Evolutionary conservation across 129 eudicot genomes (phyloP), one percentile per base, ranked within the genome.

Genomic region (Flaveria brownii): DNA sequence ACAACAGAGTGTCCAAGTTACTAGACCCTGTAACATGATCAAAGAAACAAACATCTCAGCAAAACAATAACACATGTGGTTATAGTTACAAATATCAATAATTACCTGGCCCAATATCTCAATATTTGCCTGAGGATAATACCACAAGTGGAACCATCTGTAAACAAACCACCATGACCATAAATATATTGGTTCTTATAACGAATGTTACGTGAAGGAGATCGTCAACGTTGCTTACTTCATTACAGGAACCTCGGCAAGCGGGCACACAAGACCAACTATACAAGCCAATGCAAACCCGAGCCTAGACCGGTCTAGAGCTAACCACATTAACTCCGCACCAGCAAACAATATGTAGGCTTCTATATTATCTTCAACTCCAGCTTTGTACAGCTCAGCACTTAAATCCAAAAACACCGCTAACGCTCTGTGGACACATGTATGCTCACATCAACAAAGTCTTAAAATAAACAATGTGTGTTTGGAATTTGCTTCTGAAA

Each of bases 1-100:
- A 82, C 97, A 92, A 71, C 89, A 80, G 41, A 92, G 72, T 36
- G 97, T 92, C 97, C 97, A 92, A 42, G 76, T 89, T n/a, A 92
- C 87, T 11, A 87, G 43, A 17, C 97, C 97, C 96, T 91, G 86
- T 23, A 77, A 41, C 15, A 82, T 1, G 23, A 20, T 51, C 2
- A 43, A 67, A 52, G 41, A 36, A 36, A 7, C 41, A 36, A 36
- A 36, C 5, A 36, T 36, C 41, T 36, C 41, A 36, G 8, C 1
- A 36, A 36, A 36, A 36, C 41, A 36, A 36, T 36, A 36, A 36
- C 41, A 5, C 41, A 36, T 36, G 41, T 2, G 11, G 11, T 5
- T 55, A 55, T 55, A 5, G 11, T 5, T 36, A 36, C 8, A 7
- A 15, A 18, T 22, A 4, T 15, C n/a, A 23, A 50, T 11, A 14